Evolutionary conservation across 306 rosid genomes (phyloP).

Genomic region (Vigna unguiculata): DNA sequence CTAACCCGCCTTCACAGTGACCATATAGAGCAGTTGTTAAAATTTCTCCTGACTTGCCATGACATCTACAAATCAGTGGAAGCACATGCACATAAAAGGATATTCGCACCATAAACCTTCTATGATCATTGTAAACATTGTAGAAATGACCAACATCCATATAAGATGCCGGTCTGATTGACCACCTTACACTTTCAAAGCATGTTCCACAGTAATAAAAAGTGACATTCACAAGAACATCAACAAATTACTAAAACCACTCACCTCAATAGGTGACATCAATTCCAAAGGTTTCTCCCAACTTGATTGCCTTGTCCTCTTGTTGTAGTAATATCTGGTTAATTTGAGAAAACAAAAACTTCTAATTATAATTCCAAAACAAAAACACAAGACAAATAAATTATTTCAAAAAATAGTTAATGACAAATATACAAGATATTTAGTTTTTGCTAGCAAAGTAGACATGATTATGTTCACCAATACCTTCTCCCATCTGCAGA

Average conservation of each 20-base stretch:
- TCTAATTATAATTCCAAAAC: constrained; percentile 2
- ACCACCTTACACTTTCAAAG: constrained; percentile 45
- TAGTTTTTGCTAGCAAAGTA: constrained; percentile 17
- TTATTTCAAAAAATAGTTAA: constrained; percentile 14
- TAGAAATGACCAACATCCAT: constrained; percentile 61
- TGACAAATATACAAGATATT: constrained; percentile 4
- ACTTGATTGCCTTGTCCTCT: constrained; percentile 87
- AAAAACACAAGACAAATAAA: constrained; percentile 39
- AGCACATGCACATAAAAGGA: constrained; percentile 90
- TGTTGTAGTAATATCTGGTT: constrained; percentile 91
- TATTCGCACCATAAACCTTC: constrained; percentile 62
- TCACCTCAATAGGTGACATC: constrained; percentile 98
- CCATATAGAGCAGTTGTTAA: constrained; percentile 90
- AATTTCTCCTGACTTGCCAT: constrained; percentile 91
- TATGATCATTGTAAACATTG: constrained; percentile 59
- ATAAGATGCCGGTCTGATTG: constrained; percentile 43
- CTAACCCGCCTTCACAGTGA: constrained; percentile 85
- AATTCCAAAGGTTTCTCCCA: constrained; percentile 98
- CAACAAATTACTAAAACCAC: constrained; percentile 42
- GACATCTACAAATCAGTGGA: constrained; percentile 93
- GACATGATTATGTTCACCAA: constrained; percentile 28
- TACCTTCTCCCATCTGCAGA: constrained; percentile 96
- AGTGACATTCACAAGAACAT: constrained; percentile 35
- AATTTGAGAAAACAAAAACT: constrained; percentile 37
- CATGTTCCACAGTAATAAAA: constrained; percentile 45